A percentile compares a stretch with the other conserved stretches of the same genome.
Evolutionary conservation across 768 basidiomycete genomes (phyloP).

Genomic region (Lentinula edodes): DNA sequence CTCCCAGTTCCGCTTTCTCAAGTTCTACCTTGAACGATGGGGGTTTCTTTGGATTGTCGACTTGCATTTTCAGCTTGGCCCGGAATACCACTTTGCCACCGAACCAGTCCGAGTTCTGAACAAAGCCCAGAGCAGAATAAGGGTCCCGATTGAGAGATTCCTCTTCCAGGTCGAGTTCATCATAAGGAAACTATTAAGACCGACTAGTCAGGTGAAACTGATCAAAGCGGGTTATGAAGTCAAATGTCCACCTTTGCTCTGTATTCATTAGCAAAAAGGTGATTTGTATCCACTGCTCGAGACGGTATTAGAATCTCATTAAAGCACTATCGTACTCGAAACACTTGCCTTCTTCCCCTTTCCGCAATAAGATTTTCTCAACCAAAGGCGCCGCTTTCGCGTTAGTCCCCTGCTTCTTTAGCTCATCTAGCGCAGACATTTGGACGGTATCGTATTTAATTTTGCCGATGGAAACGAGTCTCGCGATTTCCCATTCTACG

Average conservation of each 20-base stretch:
- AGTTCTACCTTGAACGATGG: slow-evolving; percentile 21
- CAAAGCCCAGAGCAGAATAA: slow-evolving; percentile 18
- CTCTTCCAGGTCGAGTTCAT: slow-evolving; percentile 36
- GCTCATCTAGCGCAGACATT: slow-evolving; percentile 14
- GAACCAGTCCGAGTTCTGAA: slow-evolving; percentile 26
- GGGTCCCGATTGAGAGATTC: neutral
- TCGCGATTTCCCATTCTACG: slow-evolving; percentile 35
- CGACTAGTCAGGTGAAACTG: neutral
- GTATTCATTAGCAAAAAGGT: slow-evolving; percentile 11
- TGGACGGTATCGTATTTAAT: slow-evolving; percentile 18
- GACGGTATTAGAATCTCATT: too few species aligned
- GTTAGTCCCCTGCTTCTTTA: slow-evolving; percentile 19
- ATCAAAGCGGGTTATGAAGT: neutral
- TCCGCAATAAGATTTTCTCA: slow-evolving; percentile 10
- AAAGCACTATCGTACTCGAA: neutral
- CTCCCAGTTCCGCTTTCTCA: slow-evolving; percentile 26
- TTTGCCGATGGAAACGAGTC: slow-evolving; percentile 17
- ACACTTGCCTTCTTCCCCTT: neutral
- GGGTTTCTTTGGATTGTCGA: neutral
- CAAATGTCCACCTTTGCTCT: slow-evolving; percentile 11
- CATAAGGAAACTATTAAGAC: slow-evolving; percentile 30
- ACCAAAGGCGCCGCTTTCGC: slow-evolving; percentile 18
- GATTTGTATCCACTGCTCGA: neutral
- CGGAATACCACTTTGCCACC: slow-evolving; percentile 37
- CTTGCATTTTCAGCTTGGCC: slow-evolving; percentile 10